Conservation (phyloP, 495 filamentous ascomycete genomes). For the Aspergillus egyptiacus region DNA sequence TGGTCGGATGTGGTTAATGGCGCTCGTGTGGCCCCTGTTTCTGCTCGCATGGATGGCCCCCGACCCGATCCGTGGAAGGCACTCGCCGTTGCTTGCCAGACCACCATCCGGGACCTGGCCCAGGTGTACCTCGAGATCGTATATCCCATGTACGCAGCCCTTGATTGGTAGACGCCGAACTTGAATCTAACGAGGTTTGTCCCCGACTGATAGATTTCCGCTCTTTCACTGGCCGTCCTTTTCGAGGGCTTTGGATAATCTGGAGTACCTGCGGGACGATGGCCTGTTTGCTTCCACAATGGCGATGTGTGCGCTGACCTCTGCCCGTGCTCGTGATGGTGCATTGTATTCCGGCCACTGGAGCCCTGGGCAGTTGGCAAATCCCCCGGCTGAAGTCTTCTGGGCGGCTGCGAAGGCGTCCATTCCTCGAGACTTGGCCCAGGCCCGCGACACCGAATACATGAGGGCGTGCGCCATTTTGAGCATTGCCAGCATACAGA, state of each 20-base stretch:
- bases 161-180: background rate
- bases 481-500: conserved; percentile 2
- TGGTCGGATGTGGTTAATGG: background rate
- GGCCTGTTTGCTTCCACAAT: conserved; percentile 1
- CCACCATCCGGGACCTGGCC: background rate
- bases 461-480: conserved; percentile 1
- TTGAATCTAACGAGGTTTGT: background rate
- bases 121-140: conserved; percentile 2
- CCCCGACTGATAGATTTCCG: background rate
- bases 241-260: background rate
- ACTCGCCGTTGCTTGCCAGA: background rate
- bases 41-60: background rate
- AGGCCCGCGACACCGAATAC: background rate
- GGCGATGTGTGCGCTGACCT: conserved; percentile 2
- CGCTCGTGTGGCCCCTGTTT: background rate
- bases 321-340: background rate
- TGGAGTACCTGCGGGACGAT: background rate
- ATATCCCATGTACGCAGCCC: background rate
- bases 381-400: background rate
- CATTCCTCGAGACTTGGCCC: background rate
- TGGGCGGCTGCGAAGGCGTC: conserved; percentile 1
- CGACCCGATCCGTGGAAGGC: background rate
- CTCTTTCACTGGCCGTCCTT: conserved; percentile 3
- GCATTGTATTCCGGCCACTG: background rate
- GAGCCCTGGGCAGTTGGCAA: background rate